A percentile compares a stretch with the other conserved stretches of the same genome.
phyloP scores from a whole-genome alignment of 2,329 filamentous ascomycete species.

The Colletotrichum caudatum region DNA sequence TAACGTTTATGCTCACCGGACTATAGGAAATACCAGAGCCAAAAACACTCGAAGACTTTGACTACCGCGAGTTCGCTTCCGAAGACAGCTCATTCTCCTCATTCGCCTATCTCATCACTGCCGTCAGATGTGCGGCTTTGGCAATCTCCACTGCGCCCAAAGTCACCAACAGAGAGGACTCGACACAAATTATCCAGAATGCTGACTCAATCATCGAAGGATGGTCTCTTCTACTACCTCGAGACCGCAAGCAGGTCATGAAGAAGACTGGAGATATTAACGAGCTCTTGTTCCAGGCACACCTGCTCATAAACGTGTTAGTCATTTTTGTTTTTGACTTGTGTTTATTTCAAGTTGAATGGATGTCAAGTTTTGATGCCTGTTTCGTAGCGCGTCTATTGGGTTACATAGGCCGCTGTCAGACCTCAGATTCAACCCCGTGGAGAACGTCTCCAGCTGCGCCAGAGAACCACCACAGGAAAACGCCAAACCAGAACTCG shows the following conservation, averaged over 20 bases:
- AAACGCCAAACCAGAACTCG: conserved; percentile 43
- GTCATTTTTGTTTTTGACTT: neutral
- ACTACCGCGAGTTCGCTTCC: conserved; percentile 69
- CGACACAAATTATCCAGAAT: conserved; percentile 48
- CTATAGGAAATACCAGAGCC: conserved; percentile 55
- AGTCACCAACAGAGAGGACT: conserved; percentile 43
- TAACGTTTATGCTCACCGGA: neutral
- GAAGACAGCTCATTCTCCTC: conserved; percentile 70
- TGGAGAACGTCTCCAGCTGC: conserved; percentile 56
- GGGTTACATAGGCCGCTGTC: conserved; percentile 55
- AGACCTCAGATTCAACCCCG: conserved; percentile 52
- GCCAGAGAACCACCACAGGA: conserved; percentile 43
- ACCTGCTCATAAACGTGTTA: conserved; percentile 46
- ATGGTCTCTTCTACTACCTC: conserved; percentile 54
- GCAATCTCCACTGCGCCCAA: conserved; percentile 47
- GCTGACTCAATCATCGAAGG: conserved; percentile 53
- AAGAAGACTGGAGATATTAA: conserved; percentile 46
- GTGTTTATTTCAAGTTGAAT: neutral
- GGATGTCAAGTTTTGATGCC: neutral
- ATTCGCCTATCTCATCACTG: conserved; percentile 75
- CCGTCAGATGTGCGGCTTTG: conserved; percentile 57
- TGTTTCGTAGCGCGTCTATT: conserved; percentile 48
- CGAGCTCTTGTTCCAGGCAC: conserved; percentile 49
- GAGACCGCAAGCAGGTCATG: conserved; percentile 50
- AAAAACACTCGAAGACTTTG: conserved; percentile 69